Evolutionary conservation across 2,329 filamentous ascomycete genomes (phyloP).

Genomic region (Xylariaceae sp.): DNA sequence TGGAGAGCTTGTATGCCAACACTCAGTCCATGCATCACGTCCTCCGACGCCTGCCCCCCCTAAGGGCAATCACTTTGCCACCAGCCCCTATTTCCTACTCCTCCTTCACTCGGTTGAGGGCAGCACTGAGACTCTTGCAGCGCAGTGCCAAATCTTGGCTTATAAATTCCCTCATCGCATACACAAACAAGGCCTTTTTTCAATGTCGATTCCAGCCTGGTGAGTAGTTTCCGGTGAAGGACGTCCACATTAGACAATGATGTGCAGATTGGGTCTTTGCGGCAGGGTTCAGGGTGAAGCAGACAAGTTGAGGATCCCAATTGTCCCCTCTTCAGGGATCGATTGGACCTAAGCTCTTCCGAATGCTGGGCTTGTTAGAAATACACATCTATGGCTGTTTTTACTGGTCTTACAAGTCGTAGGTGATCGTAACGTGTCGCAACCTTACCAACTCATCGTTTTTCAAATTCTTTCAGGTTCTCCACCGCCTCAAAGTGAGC

Average conservation of each 20-base stretch:
- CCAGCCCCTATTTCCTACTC: not conserved
- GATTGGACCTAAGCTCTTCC: not conserved
- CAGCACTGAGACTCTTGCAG: not conserved
- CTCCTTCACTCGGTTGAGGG: not conserved
- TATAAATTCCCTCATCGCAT: not conserved
- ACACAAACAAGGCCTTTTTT: too few relatives aligned
- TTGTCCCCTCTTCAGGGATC: not conserved
- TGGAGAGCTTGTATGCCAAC: not conserved
- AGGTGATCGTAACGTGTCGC: not conserved
- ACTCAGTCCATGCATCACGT: not conserved
- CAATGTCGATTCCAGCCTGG: too few relatives aligned
- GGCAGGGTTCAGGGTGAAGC: not conserved
- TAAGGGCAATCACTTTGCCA: not conserved
- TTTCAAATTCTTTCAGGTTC: constrained; percentile 50
- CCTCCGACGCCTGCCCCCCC: not conserved
- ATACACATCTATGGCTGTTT: constrained; percentile 13
- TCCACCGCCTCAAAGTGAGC: constrained; percentile 60
- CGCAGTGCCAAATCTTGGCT: not conserved
- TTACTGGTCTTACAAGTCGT: constrained; percentile 17
- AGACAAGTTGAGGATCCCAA: not conserved
- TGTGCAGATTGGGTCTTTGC: not conserved
- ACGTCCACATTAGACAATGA: not conserved
- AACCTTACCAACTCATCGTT: constrained; percentile 12
- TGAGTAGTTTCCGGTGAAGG: not conserved
- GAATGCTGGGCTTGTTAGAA: constrained; percentile 3